These are phyloP conservation scores for Neoboletus subvelutipes DNA, from an alignment of 768 basidiomycete species.

Conservation along the genomic window DNA sequence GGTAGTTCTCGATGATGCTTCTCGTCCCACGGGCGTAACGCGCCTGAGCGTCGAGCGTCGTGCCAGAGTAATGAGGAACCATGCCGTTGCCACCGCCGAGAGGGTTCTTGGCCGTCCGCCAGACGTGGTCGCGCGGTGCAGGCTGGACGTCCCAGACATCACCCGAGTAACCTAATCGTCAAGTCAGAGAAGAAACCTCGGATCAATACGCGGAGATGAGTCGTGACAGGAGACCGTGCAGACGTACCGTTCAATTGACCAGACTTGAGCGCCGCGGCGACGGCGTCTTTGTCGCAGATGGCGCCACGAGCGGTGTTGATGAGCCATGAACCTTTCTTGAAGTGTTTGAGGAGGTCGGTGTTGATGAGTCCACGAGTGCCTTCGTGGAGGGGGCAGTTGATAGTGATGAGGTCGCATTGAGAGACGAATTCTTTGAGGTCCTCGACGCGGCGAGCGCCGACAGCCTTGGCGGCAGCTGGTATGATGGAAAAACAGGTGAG, in stretches of 20 bases:
- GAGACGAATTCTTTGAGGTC: slow-evolving; percentile 64
- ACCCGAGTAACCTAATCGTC: slow-evolving; percentile 33
- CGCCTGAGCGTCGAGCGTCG: slow-evolving; percentile 85
- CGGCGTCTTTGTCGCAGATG: slow-evolving; percentile 82
- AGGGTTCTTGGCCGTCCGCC: slow-evolving; percentile 80
- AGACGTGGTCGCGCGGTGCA: slow-evolving; percentile 81
- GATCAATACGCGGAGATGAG: neutral
- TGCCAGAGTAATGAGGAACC: slow-evolving; percentile 86
- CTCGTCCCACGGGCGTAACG: slow-evolving; percentile 77
- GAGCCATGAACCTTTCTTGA: slow-evolving; percentile 92
- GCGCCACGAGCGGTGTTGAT: slow-evolving; percentile 94
- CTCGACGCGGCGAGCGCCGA: slow-evolving; percentile 72
- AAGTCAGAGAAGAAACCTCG: neutral
- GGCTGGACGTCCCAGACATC: slow-evolving; percentile 91
- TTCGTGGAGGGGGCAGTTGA: slow-evolving; percentile 88
- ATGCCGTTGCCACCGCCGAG: slow-evolving; percentile 87
- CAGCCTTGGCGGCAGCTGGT: slow-evolving; percentile 59
- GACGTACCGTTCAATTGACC: slow-evolving; percentile 65
- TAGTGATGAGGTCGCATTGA: slow-evolving; percentile 78
- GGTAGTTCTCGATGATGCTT: slow-evolving; percentile 71
- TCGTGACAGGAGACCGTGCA: neutral
- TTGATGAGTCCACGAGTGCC: slow-evolving; percentile 79
- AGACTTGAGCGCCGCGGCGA: slow-evolving; percentile 70
- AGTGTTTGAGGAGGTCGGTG: slow-evolving; percentile 76
- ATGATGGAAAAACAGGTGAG: neutral